Base-by-base conservation (phyloP, 139 green algal genomes). In the Chlorella sorokiniana region DNA sequence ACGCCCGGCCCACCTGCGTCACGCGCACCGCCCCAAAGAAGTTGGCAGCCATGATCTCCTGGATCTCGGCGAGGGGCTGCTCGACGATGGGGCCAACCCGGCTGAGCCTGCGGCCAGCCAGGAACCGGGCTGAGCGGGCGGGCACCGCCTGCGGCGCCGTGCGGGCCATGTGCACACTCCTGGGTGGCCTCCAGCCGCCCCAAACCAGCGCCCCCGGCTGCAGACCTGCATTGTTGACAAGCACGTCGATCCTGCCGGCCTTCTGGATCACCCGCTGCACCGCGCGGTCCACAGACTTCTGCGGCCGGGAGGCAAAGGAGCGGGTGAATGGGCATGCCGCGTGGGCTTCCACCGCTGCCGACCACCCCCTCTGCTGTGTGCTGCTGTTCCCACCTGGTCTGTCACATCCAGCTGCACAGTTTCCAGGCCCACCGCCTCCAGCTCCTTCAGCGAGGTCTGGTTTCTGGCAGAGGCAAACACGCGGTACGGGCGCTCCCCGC, bases 381-480 rank as follows among this genome's bases (percentile, higher is more conserved):
- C n/a, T n/a, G n/a, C n/a, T n/a, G n/a, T 59, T 10, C 56, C 6
- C 56, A 65, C 74, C 33, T 64, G 59, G 9, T 71, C 77, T 18
- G 76, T 92, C 29, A 91, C 87, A 51, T 91, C 87, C 44, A 91
- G 51, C 59, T 54, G 48, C n/a, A 91, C 23, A 11, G 38, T 78
- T 0, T 68, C 27, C 7, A 86, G 82, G 35, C 87, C 87, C 40
- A 69, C n/a, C 29, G 40, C 78, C 35, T 64, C 62, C 37, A 90
- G 54, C 40, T 67, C 79, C 10, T 33, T 35, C 23, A 91, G 61
- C 0, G 64, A 56, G 38, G 74, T 64, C 2, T 69, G 29, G 44
- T 69, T 80, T 31, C 88, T 73, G 1, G 88, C 89, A 1, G 86
- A 81, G 16, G 88, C 85, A 61, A 91, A 90, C 27, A 91, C 87